A percentile compares a stretch with the other conserved stretches of the same genome.
Evolutionary conservation across 257 asterid genomes (phyloP).

Genomic region (Agastache rugosa): DNA sequence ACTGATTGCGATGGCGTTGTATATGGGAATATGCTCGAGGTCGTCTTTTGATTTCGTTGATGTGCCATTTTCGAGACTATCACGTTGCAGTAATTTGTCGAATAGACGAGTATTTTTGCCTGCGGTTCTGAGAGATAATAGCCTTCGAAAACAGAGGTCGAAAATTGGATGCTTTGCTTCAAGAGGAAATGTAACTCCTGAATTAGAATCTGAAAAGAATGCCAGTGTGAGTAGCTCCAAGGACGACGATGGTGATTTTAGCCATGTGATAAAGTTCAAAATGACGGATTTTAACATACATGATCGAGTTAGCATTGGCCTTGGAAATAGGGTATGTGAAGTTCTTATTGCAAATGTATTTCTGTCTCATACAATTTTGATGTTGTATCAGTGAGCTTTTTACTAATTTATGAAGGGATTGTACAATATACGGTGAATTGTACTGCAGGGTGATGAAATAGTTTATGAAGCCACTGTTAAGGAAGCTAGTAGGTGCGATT

Average conservation of each 20-base stretch:
- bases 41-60: slow-evolving; percentile 58
- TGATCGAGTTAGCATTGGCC: slow-evolving; percentile 87
- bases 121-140: slow-evolving; percentile 25
- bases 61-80: slow-evolving; percentile 40
- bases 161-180: slow-evolving; percentile 52
- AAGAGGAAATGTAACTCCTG: slow-evolving; percentile 42
- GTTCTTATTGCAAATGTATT: background rate
- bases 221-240: slow-evolving; percentile 43
- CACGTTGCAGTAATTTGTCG: slow-evolving; percentile 42
- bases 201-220: slow-evolving; percentile 50
- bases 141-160: slow-evolving; percentile 34
- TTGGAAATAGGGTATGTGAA: slow-evolving; percentile 67
- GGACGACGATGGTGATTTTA: slow-evolving; percentile 66
- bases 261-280: slow-evolving; percentile 81
- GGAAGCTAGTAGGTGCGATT: slow-evolving; percentile 70
- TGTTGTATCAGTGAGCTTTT: slow-evolving; percentile 15
- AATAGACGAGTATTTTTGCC: slow-evolving; percentile 39
- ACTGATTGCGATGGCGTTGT: slow-evolving; percentile 54
- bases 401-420: slow-evolving; percentile 17
- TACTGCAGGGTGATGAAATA: slow-evolving; percentile 76
- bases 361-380: slow-evolving; percentile 15
- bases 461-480: slow-evolving; percentile 86
- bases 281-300: slow-evolving; percentile 80
- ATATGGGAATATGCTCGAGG: slow-evolving; percentile 56
- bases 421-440: slow-evolving; percentile 12